Evolutionary conservation across 192 early-diverging fungal species (phyloP).

Genomic region (Coemansia sp.): DNA sequence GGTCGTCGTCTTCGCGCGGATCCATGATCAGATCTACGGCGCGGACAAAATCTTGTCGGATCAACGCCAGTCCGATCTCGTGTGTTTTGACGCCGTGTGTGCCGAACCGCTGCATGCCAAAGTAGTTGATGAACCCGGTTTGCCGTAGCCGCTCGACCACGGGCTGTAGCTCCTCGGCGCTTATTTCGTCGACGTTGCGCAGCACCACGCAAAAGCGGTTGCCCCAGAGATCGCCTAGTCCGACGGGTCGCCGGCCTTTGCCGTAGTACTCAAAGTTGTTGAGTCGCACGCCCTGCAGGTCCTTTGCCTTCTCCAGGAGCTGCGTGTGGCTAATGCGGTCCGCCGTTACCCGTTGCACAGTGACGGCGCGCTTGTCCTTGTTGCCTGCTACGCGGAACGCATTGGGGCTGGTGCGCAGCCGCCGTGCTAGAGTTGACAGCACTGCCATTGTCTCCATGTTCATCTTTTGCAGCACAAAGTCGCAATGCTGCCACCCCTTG

Average conservation of each 20-base stretch:
- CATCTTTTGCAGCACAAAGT: conserved; percentile 90
- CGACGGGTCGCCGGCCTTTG: conserved; percentile 56
- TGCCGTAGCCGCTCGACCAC: conserved; percentile 64
- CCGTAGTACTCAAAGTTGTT: conserved; percentile 83
- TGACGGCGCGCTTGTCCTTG: conserved; percentile 92
- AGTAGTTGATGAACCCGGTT: conserved; percentile 96
- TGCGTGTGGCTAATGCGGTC: conserved; percentile 50
- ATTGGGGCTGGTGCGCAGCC: conserved; percentile 30
- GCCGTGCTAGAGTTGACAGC: conserved; percentile 49
- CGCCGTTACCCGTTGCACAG: conserved; percentile 77
- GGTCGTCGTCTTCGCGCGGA: conserved; percentile 72
- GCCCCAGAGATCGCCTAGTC: conserved; percentile 81
- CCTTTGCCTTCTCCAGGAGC: conserved; percentile 12
- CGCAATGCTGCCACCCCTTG: conserved; percentile 73
- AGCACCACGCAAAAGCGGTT: conserved; percentile 90
- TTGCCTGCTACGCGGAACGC: conserved; percentile 84
- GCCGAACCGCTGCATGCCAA: conserved; percentile 98
- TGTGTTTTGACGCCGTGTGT: conserved; percentile 78
- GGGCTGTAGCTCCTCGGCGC: conserved; percentile 45
- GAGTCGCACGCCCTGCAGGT: conserved; percentile 40
- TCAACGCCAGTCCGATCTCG: conserved; percentile 69
- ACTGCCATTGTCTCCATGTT: conserved; percentile 91
- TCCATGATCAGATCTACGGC: conserved; percentile 79
- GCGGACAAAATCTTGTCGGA: conserved; percentile 66
- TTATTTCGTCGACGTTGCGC: conserved; percentile 55